Percentiles rank a stretch among this genome's conserved stretches.
These are phyloP conservation scores for Silene latifolia DNA, from an alignment of 148 eudicot genomes.

Conservation along the genomic window DNA sequence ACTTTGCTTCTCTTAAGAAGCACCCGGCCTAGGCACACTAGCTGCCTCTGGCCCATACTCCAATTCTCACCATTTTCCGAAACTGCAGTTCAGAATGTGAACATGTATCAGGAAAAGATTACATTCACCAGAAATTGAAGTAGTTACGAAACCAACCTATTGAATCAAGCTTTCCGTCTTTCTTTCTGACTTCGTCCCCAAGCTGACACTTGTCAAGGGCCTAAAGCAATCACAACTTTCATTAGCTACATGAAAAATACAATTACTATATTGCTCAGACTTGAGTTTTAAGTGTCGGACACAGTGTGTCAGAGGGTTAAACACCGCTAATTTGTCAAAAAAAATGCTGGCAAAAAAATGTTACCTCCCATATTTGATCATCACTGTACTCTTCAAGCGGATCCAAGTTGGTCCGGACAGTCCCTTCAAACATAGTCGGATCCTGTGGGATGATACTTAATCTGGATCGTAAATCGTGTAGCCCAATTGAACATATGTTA, in stretches of 20 bases:
- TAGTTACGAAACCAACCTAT: constrained; percentile 37
- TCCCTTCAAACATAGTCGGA: constrained; percentile 70
- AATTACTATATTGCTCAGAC: not conserved
- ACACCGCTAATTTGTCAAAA: too few relatives aligned
- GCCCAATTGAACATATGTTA: constrained; percentile 43
- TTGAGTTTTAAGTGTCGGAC: too few relatives aligned
- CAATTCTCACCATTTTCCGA: constrained; percentile 51
- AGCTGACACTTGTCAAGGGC: constrained; percentile 93
- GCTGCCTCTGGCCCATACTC: constrained; percentile 55
- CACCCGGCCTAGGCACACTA: constrained; percentile 48
- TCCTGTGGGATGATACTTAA: constrained; percentile 68
- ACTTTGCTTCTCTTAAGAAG: constrained; percentile 45
- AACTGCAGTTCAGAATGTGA: constrained; percentile 19
- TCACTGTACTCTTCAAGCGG: constrained; percentile 59
- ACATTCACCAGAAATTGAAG: not conserved
- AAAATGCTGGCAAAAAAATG: too few relatives aligned
- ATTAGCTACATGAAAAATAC: not conserved
- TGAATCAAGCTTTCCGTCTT: constrained; percentile 75
- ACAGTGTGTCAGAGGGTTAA: not conserved
- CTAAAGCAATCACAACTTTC: constrained; percentile 28
- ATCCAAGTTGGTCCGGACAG: constrained; percentile 58
- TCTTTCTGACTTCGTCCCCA: constrained; percentile 72
- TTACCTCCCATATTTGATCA: constrained; percentile 62
- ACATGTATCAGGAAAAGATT: not conserved
- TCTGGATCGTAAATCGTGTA: constrained; percentile 55